Base-by-base conservation (phyloP, 1,284 basidiomycete species). In the Fomitopsis schrenkii region DNA sequence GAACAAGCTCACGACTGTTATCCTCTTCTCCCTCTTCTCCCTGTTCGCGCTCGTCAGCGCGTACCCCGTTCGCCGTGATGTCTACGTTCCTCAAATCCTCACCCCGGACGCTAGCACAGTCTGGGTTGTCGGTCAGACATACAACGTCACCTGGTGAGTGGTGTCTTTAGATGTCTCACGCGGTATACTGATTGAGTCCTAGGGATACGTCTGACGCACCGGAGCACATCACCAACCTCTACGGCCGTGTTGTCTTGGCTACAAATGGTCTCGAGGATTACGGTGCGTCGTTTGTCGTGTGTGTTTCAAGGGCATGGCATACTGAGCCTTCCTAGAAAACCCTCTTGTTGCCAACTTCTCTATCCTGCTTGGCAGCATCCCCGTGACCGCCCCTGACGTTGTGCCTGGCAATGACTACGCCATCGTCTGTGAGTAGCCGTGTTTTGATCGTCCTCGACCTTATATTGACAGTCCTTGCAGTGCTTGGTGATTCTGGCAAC, bases 91-190 rank as follows among this genome's bases (percentile, higher is more conserved):
- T 4, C 66, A 61, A 1, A 73, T 85, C 57, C 70, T 69, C 14
- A 74, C 65, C 38, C 84, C 83, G 0, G 59, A 61, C 33, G 62
- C 61, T 9, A 71, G 65, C 46, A 75, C 76, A n/a, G 62, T 76
- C 41, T 84, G 83, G 82, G 58, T 63, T 28, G 70, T 75, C 42
- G 82, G 83, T 3, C 26, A 70, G 55, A 74, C 65, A 7, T 76
- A 76, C 66, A 76, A 69, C 53, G 80, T 85, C 55, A 78, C 76
- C 46, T 85, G 84, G 79, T 79, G 59, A 10, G 75, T 69, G 0
- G 40, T 38, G 10, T 15, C 9, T 56, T 15, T 3, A 19, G 8
- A 22, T 14, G 7, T 12, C 19, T 44, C 5, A 22, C 46, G 30
- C n/a, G 14, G 35, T 50, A 41, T 59, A 40, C 45, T 45, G 28